A percentile compares a stretch with the other conserved stretches of the same genome.
Evolutionary conservation across 495 filamentous ascomycete genomes (phyloP).

Genomic region (Penicillium antarcticum): DNA sequence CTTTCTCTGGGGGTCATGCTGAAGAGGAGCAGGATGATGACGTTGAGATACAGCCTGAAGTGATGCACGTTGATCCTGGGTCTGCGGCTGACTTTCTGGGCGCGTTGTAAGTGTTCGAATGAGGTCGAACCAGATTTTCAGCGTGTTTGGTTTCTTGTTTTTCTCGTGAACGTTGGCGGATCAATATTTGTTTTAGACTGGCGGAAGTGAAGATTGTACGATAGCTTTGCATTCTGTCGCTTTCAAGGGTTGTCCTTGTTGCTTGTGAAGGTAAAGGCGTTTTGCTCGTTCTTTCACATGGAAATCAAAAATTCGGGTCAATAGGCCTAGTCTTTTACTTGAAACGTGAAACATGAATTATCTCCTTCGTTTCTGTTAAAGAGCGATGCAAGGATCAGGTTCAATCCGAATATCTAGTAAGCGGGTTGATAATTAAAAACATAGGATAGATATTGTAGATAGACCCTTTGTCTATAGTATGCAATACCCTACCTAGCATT

Average conservation of each 20-base stretch:
- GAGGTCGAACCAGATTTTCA: background rate
- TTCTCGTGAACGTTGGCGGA: background rate
- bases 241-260: background rate
- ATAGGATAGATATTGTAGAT: too few relatives aligned
- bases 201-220: constrained; percentile 8
- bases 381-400: too few relatives aligned
- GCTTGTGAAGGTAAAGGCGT: background rate
- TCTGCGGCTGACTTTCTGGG: constrained; percentile 23
- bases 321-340: too few relatives aligned
- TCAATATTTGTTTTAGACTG: background rate
- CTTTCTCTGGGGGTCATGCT: constrained; percentile 7
- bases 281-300: background rate
- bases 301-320: background rate
- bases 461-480: too few relatives aligned
- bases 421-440: too few relatives aligned
- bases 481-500: too few relatives aligned
- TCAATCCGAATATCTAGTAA: too few relatives aligned
- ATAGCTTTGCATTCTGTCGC: background rate
- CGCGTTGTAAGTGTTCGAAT: background rate
- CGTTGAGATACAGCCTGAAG: background rate
- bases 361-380: too few relatives aligned
- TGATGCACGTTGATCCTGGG: constrained; percentile 5
- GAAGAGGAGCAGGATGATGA: constrained; percentile 19
- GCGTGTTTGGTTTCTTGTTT: background rate
- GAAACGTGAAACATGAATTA: too few relatives aligned